phyloP scores from a whole-genome alignment of 257 asterid genomes.

The Fraxinus quadrangulata region DNA sequence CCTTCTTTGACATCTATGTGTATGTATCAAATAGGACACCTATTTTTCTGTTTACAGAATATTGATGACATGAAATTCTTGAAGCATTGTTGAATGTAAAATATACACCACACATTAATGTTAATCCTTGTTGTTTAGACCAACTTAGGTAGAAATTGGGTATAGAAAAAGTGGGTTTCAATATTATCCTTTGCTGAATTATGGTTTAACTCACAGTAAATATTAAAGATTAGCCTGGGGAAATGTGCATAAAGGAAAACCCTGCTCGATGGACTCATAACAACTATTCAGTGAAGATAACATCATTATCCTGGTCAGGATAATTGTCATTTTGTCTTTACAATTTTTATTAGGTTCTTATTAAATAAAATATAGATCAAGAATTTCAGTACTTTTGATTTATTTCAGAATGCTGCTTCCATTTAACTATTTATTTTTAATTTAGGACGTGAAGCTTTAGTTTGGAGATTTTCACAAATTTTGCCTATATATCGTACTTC shows the following conservation, averaged over 20 bases:
- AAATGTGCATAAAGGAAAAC: constrained; percentile 7
- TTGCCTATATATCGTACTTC: constrained; percentile 4
- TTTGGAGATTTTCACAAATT: constrained; percentile 7
- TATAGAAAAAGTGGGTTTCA: constrained; percentile 3
- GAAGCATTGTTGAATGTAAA: neutral
- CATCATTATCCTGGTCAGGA: neutral
- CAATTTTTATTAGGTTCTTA: neutral
- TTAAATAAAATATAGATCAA: neutral
- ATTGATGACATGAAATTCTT: neutral
- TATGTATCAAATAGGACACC: constrained; percentile 16
- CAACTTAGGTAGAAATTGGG: neutral
- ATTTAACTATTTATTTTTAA: constrained; percentile 6
- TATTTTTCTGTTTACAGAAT: neutral
- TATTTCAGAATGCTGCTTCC: constrained; percentile 10
- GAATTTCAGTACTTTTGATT: constrained; percentile 14
- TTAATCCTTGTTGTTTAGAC: neutral
- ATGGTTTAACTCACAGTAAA: constrained; percentile 11
- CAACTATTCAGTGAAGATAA: neutral
- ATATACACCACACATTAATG: neutral
- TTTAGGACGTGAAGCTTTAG: constrained; percentile 2
- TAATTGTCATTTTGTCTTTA: neutral
- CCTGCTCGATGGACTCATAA: constrained; percentile 6
- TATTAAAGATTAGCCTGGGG: constrained; percentile 16
- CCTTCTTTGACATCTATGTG: constrained; percentile 7
- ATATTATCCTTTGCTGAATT: constrained; percentile 11